phyloP scores from a whole-genome alignment of 441 rosid species.

The Adansonia rubrostipa region DNA sequence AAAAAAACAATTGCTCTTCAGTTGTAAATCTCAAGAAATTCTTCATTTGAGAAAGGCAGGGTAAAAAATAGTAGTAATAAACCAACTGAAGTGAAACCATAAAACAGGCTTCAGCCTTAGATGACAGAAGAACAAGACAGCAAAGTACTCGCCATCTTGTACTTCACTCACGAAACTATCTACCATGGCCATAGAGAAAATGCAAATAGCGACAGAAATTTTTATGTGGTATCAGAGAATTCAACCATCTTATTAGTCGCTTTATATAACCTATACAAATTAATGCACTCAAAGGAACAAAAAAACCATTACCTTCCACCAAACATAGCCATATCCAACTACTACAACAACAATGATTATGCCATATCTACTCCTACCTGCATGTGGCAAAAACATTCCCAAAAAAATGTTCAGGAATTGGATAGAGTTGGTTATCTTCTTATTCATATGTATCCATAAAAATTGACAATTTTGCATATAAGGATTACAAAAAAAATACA shows the following conservation, averaged over 20 bases:
- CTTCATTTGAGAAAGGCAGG: not conserved
- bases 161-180: not conserved
- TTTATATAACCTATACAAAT: not conserved
- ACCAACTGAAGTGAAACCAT: no score
- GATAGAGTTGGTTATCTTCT: not conserved
- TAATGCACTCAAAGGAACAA: not conserved
- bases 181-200: not conserved
- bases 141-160: not conserved
- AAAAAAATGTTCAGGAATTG: conserved; percentile 15
- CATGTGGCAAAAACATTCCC: conserved; percentile 27
- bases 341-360: conserved; percentile 63
- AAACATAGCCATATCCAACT: conserved; percentile 86
- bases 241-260: conserved; percentile 6
- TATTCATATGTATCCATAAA: no score
- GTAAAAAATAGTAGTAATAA: no score
- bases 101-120: not conserved
- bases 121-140: not conserved
- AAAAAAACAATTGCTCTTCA: not conserved
- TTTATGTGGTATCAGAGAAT: conserved; percentile 5
- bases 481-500: conserved; percentile 5
- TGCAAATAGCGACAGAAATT: not conserved
- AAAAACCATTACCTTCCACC: conserved; percentile 90
- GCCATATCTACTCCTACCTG: conserved; percentile 78
- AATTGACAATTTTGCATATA: not conserved
- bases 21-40: not conserved